Base-by-base conservation (phyloP, 2,329 filamentous ascomycete genomes). In the Fusarium nodosum region DNA sequence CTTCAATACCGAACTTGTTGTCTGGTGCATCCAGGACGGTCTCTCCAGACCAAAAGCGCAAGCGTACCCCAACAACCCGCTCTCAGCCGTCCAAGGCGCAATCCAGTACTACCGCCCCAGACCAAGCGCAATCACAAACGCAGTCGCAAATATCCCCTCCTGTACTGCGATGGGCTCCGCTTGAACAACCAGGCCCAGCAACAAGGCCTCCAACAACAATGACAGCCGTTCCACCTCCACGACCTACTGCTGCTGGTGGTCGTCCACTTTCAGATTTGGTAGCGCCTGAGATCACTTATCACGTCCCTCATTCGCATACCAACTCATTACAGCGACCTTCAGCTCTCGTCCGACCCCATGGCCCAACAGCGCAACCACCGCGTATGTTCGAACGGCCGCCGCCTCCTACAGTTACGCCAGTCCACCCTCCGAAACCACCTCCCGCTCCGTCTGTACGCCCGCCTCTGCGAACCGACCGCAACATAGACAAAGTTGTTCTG, bases 401-500 rank as follows among this genome's bases (percentile, higher is more conserved):
- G 16, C 67, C 68, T 24, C 71, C 75, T 15, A 68, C 72, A 18
- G 71, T 79, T 6, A 79, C 79, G 24, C 77, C 78, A 18, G 75
- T 80, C 10, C 76, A 71, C 41, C 75, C 77, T 1, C 80, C 80
- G 7, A 81, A 80, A 34, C 80, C 78, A 20, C 65, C 65, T 6
- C 66, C 68, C 15, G 55, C 73, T 12, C 58, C 75, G 3, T 68
- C 72, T 16, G 72, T 78, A 36, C 79, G 78, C 30, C 74, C 79
- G 1, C 79, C 81, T 8, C 81, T 79, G 2, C 79, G 80, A 36
- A 77, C 84, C 12, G 90, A 91, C 72, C 91, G 92, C 60, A 97
- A 97, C 78, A 91, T 97, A 69, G 89, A 93, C 76, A 92, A 93
- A 77, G 93, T 97, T 53, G 90, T 97, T 56, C 85, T 97, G 65